Base-by-base conservation (phyloP, 805 yeast species). In the Maudiozyma turicensis region DNA sequence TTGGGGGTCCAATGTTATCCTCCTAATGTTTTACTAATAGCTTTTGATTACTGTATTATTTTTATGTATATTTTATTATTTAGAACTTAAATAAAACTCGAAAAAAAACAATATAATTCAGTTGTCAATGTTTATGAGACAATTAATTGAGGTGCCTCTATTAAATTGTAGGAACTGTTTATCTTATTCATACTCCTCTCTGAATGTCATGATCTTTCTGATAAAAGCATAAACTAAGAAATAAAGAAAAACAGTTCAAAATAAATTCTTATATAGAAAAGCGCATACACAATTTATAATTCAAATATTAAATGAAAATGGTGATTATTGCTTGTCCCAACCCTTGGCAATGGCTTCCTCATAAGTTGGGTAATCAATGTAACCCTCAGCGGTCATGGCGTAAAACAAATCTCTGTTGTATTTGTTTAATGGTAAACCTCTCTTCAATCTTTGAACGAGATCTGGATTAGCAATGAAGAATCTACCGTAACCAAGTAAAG, bases 381-480 rank as follows among this genome's bases (percentile, higher is more conserved):
- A 75, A n/a, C 78, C 78, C 47, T 60, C 53, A 6, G 63, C 64
- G 11, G 58, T 53, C 39, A 57, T 49, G 31, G 54, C 48, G 56
- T 78, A 80, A 63, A 79, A 79, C 6, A 75, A 70, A 14, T 54
- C 51, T 60, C 83, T 69, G 57, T 77, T 69, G 56, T 77, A 79
- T 31, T 61, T 54, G 49, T 66, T 68, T 52, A 78, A 60, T 40
- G 70, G 69, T 37, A 60, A 46, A 29, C 72, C 72, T 31, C 72
- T 60, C 50, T 67, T 59, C 40, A 79, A 51, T 50, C 80, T 65
- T 8, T 61, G 55, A 10, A 70, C 72, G 32, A 80, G 58, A 55
- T 80, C 84, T 3, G 84, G 82, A 63, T 79, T 79, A 29, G 81
- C 61, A 46, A 75, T 72, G 60, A 70, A 78, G 51, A 60, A 65